These are phyloP conservation scores for Trametes meyenii DNA, from an alignment of 768 basidiomycete genomes.

Conservation along the genomic window DNA sequence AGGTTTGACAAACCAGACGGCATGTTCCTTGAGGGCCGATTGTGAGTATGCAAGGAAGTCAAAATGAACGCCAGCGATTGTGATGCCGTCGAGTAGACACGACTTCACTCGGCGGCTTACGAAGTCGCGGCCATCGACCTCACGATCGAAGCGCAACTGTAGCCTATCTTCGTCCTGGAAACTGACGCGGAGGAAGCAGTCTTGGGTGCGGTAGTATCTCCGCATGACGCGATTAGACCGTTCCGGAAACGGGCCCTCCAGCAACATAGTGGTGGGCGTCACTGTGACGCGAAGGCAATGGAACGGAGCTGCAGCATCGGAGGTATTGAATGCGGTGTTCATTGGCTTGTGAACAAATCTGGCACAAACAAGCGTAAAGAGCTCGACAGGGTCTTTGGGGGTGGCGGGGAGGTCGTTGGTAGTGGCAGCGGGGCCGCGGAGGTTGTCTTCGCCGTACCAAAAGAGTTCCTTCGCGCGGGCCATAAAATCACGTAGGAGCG, in stretches of 20 bases:
- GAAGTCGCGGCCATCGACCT: slow-evolving; percentile 55
- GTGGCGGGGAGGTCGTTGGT: too few species aligned
- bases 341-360: slow-evolving; percentile 13
- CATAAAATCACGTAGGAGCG: slow-evolving; percentile 46
- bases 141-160: slow-evolving; percentile 57
- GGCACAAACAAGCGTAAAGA: slow-evolving; percentile 25
- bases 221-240: slow-evolving; percentile 66
- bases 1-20: slow-evolving; percentile 65
- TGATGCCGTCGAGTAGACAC: slow-evolving; percentile 48
- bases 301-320: slow-evolving; percentile 38
- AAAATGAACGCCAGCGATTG: slow-evolving; percentile 57
- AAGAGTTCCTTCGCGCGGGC: slow-evolving; percentile 26
- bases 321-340: slow-evolving; percentile 4
- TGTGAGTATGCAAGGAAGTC: slow-evolving; percentile 73
- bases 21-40: slow-evolving; percentile 64
- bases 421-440: too few species aligned
- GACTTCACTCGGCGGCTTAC: slow-evolving; percentile 50
- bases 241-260: slow-evolving; percentile 60
- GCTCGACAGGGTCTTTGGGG: slow-evolving; percentile 9
- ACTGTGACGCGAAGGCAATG: slow-evolving; percentile 50
- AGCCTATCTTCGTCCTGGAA: slow-evolving; percentile 62
- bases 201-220: slow-evolving; percentile 47
- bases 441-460: slow-evolving; percentile 26
- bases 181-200: slow-evolving; percentile 62
- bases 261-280: slow-evolving; percentile 55